Base-by-base conservation (phyloP, 306 rosid genomes). In the Corylus avellana region DNA sequence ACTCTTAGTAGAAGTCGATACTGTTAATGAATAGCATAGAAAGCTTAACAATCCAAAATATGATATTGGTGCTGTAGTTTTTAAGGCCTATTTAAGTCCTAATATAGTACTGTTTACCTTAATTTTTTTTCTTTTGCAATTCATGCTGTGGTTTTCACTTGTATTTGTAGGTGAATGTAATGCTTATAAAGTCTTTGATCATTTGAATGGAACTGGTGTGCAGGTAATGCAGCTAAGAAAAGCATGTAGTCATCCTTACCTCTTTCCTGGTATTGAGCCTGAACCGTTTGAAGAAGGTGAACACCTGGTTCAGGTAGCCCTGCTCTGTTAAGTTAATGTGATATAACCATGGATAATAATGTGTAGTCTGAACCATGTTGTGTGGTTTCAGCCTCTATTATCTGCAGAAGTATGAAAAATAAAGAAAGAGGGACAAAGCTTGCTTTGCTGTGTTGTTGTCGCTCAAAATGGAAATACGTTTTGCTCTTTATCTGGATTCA, bases 261-360 rank as follows among this genome's bases (percentile, higher is more conserved):
- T 94, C 66, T 94, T 94, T 78, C 97, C 97, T 48, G 95, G 98
- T 77, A 90, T 94, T 81, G 98, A 94, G 90, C 97, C 98, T 6
- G 98, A 94, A 88, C 98, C 98, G 12, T 94, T 87, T 69, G 95
- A 90, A 85, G 98, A 94, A 87, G 98, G 98, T 51, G 98, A 94
- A 89, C 98, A 94, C 88, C 81, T 94, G 76, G 89, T 94, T 75
- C 92, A 90, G 97, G 98, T 92, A 88, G 70, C 48, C 29, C 32
- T 51, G 25, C 54, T 46, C 55, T 73, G 50, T 71, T 76, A 56
- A 69, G 9, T 77, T 74, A 25, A 64, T 46, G 72, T 25, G 50
- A 25, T 71, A 42, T 42, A 42, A 42, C 1, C 16, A 44, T 16
- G 27, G 48, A n/a, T 68, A 48, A 66, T 12, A 17, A 47, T 66